Evolutionary conservation across 2,329 filamentous ascomycete genomes (phyloP).

Genomic region (Harringtonia lauricola): DNA sequence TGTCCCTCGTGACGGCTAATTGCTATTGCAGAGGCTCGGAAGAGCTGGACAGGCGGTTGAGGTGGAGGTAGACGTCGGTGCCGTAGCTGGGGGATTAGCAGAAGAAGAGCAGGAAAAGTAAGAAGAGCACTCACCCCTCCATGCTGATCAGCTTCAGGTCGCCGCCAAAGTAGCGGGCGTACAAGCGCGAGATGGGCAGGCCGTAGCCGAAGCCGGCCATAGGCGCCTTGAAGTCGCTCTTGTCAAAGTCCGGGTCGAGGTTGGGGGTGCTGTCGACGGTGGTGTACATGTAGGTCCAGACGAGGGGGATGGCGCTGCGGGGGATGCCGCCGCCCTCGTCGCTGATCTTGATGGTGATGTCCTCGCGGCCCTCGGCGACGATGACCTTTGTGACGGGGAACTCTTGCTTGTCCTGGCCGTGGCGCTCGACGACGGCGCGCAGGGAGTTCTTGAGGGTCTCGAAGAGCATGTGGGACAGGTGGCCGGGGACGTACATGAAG

Average conservation of each 20-base stretch:
- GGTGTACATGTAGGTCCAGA: conserved; percentile 99
- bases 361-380: conserved; percentile 92
- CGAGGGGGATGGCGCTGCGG: conserved; percentile 81
- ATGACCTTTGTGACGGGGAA: conserved; percentile 97
- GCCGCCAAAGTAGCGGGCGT: conserved; percentile 93
- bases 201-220: conserved; percentile 99
- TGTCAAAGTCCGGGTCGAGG: conserved; percentile 94
- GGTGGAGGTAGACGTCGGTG: conserved; percentile 95
- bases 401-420: conserved; percentile 89
- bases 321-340: conserved; percentile 97
- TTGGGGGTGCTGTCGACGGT: conserved; percentile 94
- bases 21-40: conserved; percentile 95
- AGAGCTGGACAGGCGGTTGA: conserved; percentile 89
- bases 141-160: conserved; percentile 97
- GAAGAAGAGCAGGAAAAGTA: background rate
- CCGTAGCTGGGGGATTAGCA: conserved; percentile 57
- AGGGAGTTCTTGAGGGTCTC: conserved; percentile 98
- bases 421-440: conserved; percentile 88
- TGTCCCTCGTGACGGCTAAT: conserved; percentile 81
- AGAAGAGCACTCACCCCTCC: conserved; percentile 66
- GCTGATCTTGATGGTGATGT: conserved; percentile 97
- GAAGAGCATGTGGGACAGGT: conserved; percentile 98
- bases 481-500: conserved; percentile 99
- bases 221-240: conserved; percentile 97
- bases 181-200: conserved; percentile 83